These are phyloP conservation scores for Venturia aucupariae DNA, from an alignment of 2,329 filamentous ascomycete genomes.

Conservation along the genomic window DNA sequence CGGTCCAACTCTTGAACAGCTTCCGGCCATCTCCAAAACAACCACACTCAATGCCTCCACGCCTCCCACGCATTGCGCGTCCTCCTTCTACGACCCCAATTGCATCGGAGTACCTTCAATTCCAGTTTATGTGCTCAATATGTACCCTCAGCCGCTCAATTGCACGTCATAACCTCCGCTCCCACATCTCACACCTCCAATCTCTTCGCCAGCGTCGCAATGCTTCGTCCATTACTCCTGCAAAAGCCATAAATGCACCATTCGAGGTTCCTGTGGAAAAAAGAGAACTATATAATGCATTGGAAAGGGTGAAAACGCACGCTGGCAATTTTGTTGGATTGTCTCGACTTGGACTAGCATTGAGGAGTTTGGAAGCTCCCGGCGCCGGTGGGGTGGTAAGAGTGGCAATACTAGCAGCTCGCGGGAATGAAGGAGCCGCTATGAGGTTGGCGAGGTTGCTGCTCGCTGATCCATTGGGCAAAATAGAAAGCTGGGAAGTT, in stretches of 20 bases:
- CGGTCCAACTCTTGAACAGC: neutral
- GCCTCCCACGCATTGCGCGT: neutral
- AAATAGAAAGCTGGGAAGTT: slow-evolving; percentile 35
- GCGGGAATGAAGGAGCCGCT: slow-evolving; percentile 44
- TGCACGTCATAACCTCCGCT: slow-evolving; percentile 9
- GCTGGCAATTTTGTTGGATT: slow-evolving; percentile 56
- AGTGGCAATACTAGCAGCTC: slow-evolving; percentile 44
- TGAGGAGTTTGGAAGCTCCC: slow-evolving; percentile 49
- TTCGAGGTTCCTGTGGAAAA: neutral
- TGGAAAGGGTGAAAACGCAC: slow-evolving; percentile 52
- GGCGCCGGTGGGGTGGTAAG: slow-evolving; percentile 43
- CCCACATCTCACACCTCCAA: slow-evolving; percentile 7
- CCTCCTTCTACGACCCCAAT: neutral
- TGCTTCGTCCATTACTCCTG: slow-evolving; percentile 1
- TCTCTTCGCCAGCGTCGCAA: slow-evolving; percentile 2
- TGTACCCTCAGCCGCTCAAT: slow-evolving; percentile 7
- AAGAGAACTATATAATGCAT: slow-evolving; percentile 42
- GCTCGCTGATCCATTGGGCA: slow-evolving; percentile 36
- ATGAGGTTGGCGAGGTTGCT: slow-evolving; percentile 57
- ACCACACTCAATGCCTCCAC: slow-evolving; percentile 6
- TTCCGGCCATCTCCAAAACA: neutral
- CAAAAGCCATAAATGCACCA: slow-evolving; percentile 6
- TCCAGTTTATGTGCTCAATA: neutral
- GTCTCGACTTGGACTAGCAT: slow-evolving; percentile 61
- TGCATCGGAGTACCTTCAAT: neutral